Conservation (phyloP, 768 basidiomycete species). For the Brasilioporus rufonigricans region DNA sequence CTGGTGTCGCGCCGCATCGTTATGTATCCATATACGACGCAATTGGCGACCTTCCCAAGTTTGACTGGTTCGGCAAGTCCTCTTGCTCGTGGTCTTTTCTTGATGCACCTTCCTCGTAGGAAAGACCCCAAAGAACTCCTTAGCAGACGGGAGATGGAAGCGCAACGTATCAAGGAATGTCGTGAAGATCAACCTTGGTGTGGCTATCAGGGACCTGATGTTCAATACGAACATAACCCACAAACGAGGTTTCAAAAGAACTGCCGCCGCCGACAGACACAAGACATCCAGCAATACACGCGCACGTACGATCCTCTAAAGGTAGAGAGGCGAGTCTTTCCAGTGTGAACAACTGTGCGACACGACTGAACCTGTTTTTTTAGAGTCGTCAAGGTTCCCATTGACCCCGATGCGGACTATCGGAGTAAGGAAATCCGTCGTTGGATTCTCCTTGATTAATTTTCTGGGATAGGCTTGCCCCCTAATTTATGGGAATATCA, state of each 20-base stretch:
- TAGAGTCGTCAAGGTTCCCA: constrained; percentile 61
- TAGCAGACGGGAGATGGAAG: constrained; percentile 14
- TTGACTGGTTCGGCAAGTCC: constrained; percentile 60
- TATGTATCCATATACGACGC: constrained; percentile 68
- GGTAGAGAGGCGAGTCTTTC: constrained; percentile 53
- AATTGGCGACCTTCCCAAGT: constrained; percentile 67
- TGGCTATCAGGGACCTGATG: constrained; percentile 28
- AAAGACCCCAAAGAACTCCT: constrained; percentile 19
- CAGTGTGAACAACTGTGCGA: not conserved
- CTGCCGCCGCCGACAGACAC: constrained; percentile 44
- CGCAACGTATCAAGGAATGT: constrained; percentile 35
- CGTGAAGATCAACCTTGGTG: constrained; percentile 34
- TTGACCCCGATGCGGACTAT: constrained; percentile 61
- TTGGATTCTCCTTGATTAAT: not conserved
- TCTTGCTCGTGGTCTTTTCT: not conserved
- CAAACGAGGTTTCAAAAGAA: constrained; percentile 42
- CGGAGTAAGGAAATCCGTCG: constrained; percentile 39
- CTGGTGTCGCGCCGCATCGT: constrained; percentile 55
- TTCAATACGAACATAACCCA: constrained; percentile 37
- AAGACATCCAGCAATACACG: constrained; percentile 68
- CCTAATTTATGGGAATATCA: constrained; percentile 57
- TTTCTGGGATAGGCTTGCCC: constrained; percentile 28
- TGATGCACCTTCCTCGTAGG: constrained; percentile 11
- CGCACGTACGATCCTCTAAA: constrained; percentile 46
- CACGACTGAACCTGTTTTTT: constrained; percentile 2